These are phyloP conservation scores for Harringtonia lauricola DNA, from an alignment of 2,329 filamentous ascomycete genomes.

Conservation along the genomic window DNA sequence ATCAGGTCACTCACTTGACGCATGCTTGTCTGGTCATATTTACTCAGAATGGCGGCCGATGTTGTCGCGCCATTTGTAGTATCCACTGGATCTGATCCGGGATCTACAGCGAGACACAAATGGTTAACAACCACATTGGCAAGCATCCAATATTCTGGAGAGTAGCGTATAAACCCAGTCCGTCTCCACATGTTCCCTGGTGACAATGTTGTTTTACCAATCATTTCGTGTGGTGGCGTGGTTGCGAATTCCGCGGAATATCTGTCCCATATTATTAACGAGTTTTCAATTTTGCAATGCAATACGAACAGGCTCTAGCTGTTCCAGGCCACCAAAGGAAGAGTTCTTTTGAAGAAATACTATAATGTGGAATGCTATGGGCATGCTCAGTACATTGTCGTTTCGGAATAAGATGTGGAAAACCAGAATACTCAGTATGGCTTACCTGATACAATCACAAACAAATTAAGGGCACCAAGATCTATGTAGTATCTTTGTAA, in stretches of 20 bases:
- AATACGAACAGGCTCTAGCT: slow-evolving; percentile 1
- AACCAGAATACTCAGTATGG: neutral
- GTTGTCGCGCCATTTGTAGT: neutral
- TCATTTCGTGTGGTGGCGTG: slow-evolving; percentile 3
- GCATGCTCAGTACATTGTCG: neutral
- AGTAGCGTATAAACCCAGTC: slow-evolving; percentile 3
- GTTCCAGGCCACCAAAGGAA: slow-evolving; percentile 1
- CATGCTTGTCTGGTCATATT: slow-evolving; percentile 7
- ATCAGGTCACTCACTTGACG: slow-evolving; percentile 5
- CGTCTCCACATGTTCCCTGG: slow-evolving; percentile 4
- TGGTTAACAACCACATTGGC: too few relatives aligned
- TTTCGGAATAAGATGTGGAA: too few relatives aligned
- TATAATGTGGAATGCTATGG: slow-evolving; percentile 1
- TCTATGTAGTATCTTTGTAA: neutral
- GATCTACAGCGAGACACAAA: neutral
- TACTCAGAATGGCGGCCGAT: neutral
- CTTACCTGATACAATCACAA: slow-evolving; percentile 1
- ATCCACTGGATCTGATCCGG: neutral
- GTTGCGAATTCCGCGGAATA: neutral
- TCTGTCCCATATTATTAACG: slow-evolving; percentile 2
- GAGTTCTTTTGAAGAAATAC: slow-evolving; percentile 5
- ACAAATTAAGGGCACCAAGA: neutral
- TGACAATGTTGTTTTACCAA: neutral
- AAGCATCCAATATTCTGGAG: slow-evolving; percentile 6
- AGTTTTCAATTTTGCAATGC: slow-evolving; percentile 3